Evolutionary conservation across 2,329 filamentous ascomycete genomes (phyloP).

Genomic region (Beauveria sp.): DNA sequence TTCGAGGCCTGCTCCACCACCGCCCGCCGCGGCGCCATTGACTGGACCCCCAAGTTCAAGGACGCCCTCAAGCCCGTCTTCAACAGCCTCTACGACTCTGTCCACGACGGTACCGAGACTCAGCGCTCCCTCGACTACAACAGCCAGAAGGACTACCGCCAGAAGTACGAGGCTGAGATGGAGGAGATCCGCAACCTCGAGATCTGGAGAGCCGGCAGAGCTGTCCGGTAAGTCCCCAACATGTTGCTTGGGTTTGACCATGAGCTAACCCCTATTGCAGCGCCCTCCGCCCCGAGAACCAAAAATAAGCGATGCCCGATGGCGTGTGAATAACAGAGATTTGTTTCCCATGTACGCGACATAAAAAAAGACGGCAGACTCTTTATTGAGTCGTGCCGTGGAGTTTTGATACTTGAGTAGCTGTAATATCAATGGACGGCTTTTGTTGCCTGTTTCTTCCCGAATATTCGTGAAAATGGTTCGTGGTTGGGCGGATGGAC

Average conservation of each 20-base stretch:
- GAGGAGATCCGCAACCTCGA: conserved; percentile 95
- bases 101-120: conserved; percentile 88
- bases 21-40: conserved; percentile 94
- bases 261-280: conserved; percentile 30
- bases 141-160: conserved; percentile 87
- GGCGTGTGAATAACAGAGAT: not conserved
- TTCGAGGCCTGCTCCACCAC: conserved; percentile 99
- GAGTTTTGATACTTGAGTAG: conserved; percentile 11
- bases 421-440: conserved; percentile 8
- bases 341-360: not conserved
- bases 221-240: conserved; percentile 61
- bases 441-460: not conserved
- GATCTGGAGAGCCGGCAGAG: conserved; percentile 99
- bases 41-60: conserved; percentile 98
- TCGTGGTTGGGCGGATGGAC: too few species aligned
- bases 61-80: conserved; percentile 97
- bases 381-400: not conserved
- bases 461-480: not conserved
- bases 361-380: conserved; percentile 1
- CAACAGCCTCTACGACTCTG: conserved; percentile 91
- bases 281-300: conserved; percentile 78
- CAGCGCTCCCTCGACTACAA: conserved; percentile 97
- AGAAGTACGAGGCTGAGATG: conserved; percentile 98
- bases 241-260: not conserved
- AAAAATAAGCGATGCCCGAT: conserved; percentile 48